Conservation (phyloP, 1,139 yeast genomes). For the Keqinozyma sinolaborantium region DNA sequence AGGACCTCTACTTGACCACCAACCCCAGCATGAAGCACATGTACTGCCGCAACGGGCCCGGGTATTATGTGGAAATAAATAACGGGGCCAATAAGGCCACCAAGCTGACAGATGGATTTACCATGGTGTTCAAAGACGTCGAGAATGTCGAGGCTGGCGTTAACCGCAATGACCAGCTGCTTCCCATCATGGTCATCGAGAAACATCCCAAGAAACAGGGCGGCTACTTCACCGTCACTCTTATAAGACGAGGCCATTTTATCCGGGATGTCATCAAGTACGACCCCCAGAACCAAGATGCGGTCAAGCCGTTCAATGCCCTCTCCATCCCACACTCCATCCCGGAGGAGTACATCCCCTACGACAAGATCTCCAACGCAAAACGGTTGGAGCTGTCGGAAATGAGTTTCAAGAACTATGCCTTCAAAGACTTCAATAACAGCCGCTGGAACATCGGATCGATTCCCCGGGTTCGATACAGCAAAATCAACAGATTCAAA, state of each 20-base stretch:
- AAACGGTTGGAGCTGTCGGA: conserved; percentile 8
- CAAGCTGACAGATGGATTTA: conserved; percentile 19
- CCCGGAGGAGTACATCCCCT: conserved; percentile 20
- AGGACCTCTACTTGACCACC: conserved; percentile 52
- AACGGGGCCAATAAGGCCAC: conserved; percentile 1
- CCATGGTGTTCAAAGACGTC: conserved; percentile 30
- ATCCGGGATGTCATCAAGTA: conserved; percentile 10
- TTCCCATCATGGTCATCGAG: conserved; percentile 28
- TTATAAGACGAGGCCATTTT: conserved; percentile 9
- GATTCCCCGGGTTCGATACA: conserved; percentile 32
- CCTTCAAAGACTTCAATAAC: conserved; percentile 24
- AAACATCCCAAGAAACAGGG: conserved; percentile 24
- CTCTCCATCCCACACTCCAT: conserved; percentile 25
- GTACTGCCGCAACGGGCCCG: conserved; percentile 55
- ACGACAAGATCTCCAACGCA: conserved; percentile 11
- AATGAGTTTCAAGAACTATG: conserved; percentile 24
- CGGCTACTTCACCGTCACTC: conserved; percentile 27
- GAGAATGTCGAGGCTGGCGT: conserved; percentile 19
- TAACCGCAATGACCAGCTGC: conserved; percentile 10
- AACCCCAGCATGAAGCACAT: conserved; percentile 56
- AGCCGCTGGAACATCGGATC: conserved; percentile 43
- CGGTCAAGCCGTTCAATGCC: conserved; percentile 17
- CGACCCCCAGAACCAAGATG: conserved; percentile 1
- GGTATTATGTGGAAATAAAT: conserved; percentile 45
- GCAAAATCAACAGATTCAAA: conserved; percentile 16